These are phyloP conservation scores for Clarireedia monteithiana DNA, from an alignment of 2,329 filamentous ascomycete species.

Conservation along the genomic window DNA sequence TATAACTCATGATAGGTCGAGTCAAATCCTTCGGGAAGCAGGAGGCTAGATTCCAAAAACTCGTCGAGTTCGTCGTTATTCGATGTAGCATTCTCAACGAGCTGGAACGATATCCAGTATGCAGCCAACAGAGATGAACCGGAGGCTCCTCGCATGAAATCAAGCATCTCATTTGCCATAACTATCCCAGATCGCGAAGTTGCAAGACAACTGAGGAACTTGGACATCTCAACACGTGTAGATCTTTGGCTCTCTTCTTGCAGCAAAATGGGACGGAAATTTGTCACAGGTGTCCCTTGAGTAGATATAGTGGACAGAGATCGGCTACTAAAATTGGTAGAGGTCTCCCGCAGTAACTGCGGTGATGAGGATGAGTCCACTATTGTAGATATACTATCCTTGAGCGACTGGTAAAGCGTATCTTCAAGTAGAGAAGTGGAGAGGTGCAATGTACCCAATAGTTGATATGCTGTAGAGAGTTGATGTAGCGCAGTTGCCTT, in stretches of 20 bases:
- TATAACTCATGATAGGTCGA: slow-evolving; percentile 51
- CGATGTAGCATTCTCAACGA: slow-evolving; percentile 52
- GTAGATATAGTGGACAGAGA: slow-evolving; percentile 22
- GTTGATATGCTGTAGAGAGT: slow-evolving; percentile 63
- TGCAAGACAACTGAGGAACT: slow-evolving; percentile 49
- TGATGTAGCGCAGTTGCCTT: slow-evolving; percentile 68
- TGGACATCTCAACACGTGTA: slow-evolving; percentile 48
- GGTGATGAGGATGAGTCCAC: slow-evolving; percentile 18
- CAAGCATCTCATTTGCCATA: slow-evolving; percentile 59
- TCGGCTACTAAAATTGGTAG: slow-evolving; percentile 25
- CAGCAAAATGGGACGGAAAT: slow-evolving; percentile 56
- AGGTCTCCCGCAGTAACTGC: slow-evolving; percentile 22
- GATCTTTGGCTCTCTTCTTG: slow-evolving; percentile 57
- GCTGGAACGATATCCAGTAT: slow-evolving; percentile 73
- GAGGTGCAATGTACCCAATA: slow-evolving; percentile 56
- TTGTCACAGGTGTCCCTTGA: slow-evolving; percentile 14
- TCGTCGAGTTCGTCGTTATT: slow-evolving; percentile 51
- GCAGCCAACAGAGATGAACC: slow-evolving; percentile 57
- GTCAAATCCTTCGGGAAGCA: slow-evolving; percentile 34
- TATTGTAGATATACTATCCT: slow-evolving; percentile 57
- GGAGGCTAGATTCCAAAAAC: slow-evolving; percentile 51
- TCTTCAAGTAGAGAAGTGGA: slow-evolving; percentile 61
- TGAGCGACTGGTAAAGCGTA: slow-evolving; percentile 58
- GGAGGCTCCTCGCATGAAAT: slow-evolving; percentile 49
- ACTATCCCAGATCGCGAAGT: slow-evolving; percentile 50